phyloP scores from a whole-genome alignment of 2,329 filamentous ascomycete species.

The Fusarium sp. region DNA sequence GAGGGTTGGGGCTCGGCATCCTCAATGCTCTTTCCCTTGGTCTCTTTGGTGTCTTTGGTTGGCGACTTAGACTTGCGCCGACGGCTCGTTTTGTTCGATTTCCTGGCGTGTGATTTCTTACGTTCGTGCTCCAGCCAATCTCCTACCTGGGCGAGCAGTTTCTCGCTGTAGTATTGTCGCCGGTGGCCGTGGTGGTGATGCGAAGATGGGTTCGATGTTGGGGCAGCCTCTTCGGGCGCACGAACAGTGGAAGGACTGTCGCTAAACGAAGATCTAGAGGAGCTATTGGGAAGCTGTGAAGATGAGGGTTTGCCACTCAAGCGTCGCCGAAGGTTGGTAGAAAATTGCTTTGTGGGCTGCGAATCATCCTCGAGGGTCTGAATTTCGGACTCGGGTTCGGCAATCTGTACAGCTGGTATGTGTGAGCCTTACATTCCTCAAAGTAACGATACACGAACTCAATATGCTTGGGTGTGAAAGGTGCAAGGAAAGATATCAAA shows the following conservation, averaged over 20 bases:
- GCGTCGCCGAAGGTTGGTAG: conserved; percentile 51
- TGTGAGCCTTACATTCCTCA: conserved; percentile 41
- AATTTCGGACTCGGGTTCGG: conserved; percentile 60
- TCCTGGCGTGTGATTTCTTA: conserved; percentile 67
- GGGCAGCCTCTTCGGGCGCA: conserved; percentile 47
- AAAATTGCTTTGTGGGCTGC: conserved; percentile 50
- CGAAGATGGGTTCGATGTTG: conserved; percentile 36
- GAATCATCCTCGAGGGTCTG: conserved; percentile 51
- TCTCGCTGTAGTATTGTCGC: conserved; percentile 62
- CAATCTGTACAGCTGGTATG: conserved; percentile 66
- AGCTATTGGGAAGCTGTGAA: conserved; percentile 51
- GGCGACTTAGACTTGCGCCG: conserved; percentile 58
- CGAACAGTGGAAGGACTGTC: conserved; percentile 49
- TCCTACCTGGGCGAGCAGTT: conserved; percentile 78
- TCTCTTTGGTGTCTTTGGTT: conserved; percentile 48
- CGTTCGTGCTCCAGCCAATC: conserved; percentile 89
- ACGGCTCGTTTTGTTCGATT: conserved; percentile 53
- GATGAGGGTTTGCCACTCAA: conserved; percentile 50
- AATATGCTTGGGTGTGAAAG: neutral
- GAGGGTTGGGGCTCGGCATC: conserved; percentile 10
- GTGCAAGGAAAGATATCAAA: conserved; percentile 3
- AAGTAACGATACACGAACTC: neutral
- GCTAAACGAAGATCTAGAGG: conserved; percentile 61
- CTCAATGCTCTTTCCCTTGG: conserved; percentile 42
- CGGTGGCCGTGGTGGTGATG: conserved; percentile 50